Evolutionary conservation across 2,329 filamentous ascomycete species (phyloP).

Genomic region (Pestalotiopsis sp.): DNA sequence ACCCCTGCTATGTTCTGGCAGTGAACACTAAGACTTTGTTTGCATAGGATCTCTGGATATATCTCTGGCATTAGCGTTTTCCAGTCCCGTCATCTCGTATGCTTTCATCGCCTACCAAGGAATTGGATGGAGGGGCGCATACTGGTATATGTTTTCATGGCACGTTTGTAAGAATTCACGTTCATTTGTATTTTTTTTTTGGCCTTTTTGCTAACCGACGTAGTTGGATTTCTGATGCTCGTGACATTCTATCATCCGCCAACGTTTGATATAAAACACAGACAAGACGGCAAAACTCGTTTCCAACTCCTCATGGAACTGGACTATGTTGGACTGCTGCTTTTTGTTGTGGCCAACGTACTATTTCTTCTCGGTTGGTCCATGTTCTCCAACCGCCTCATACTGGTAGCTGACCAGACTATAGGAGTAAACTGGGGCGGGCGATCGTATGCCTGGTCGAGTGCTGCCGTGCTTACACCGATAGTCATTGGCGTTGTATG

Average conservation of each 20-base stretch:
- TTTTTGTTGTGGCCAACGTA: conserved; percentile 28
- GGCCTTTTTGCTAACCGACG: neutral
- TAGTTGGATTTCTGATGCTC: conserved; percentile 17
- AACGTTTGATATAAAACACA: conserved; percentile 36
- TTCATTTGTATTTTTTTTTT: conserved; percentile 18
- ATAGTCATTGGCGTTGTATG: conserved; percentile 31
- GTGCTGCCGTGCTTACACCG: conserved; percentile 29
- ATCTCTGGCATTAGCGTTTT: conserved; percentile 31
- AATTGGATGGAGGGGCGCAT: conserved; percentile 23
- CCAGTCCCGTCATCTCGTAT: conserved; percentile 35
- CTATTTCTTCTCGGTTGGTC: conserved; percentile 30
- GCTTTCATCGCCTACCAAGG: conserved; percentile 34
- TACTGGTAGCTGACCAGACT: neutral
- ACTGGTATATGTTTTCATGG: conserved; percentile 26
- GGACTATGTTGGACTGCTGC: conserved; percentile 28
- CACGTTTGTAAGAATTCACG: conserved; percentile 15
- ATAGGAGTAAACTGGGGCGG: conserved; percentile 29
- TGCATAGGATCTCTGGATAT: conserved; percentile 28
- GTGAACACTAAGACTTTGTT: neutral
- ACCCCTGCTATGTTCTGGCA: too few relatives aligned
- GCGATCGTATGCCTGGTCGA: conserved; percentile 30
- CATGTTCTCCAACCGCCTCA: neutral
- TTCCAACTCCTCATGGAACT: conserved; percentile 26
- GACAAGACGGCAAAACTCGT: conserved; percentile 27
- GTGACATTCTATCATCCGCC: conserved; percentile 37